Conservation (phyloP, 169 alveolate genomes). For the Perkinsus olseni region DNA sequence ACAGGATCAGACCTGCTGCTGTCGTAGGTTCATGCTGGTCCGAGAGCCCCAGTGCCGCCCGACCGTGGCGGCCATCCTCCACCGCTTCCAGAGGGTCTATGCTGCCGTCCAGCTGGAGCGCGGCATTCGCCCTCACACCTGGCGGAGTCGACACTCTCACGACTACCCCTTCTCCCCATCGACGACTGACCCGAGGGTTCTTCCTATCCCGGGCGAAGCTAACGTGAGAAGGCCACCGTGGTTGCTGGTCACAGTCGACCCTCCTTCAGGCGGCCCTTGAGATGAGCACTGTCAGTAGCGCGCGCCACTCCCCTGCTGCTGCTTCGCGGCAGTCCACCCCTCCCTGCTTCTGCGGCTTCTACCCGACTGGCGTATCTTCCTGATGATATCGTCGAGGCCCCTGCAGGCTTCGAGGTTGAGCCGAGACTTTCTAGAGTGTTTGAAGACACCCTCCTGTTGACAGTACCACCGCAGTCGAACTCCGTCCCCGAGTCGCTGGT, state of each 20-base stretch:
- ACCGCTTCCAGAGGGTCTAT: conserved; percentile 74
- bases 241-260: not conserved
- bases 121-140: not conserved
- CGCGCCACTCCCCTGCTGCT: not conserved
- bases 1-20: not conserved
- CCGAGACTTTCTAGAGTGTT: not conserved
- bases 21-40: conserved; percentile 44
- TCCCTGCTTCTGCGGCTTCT: not conserved
- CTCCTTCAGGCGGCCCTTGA: not conserved
- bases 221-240: not conserved
- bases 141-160: not conserved
- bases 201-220: not conserved
- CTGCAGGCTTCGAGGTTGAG: not conserved
- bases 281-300: not conserved
- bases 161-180: not conserved
- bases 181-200: not conserved
- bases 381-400: not conserved
- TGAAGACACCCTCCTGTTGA: not conserved
- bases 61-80: conserved; percentile 60
- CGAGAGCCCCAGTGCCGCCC: conserved; percentile 71
- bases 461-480: not conserved
- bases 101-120: conserved; percentile 24
- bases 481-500: not conserved
- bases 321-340: not conserved
- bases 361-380: not conserved